phyloP scores from a whole-genome alignment of 2,329 filamentous ascomycete genomes.

The Leptographium galeiforme region DNA sequence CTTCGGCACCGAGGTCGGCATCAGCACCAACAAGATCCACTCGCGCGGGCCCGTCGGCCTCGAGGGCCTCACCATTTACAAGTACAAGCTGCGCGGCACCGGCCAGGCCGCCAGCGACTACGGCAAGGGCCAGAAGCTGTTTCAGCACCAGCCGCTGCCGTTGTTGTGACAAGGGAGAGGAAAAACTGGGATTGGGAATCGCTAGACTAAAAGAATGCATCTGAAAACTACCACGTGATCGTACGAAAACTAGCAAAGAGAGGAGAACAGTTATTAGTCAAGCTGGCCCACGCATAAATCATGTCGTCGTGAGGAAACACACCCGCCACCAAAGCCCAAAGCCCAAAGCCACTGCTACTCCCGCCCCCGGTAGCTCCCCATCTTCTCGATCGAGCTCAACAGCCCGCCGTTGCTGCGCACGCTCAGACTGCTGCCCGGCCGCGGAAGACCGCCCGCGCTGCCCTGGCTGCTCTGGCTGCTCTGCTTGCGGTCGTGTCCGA shows the following conservation, averaged over 20 bases:
- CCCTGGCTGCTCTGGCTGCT: conserved; percentile 16
- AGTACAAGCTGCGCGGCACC: conserved; percentile 75
- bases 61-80: conserved; percentile 93
- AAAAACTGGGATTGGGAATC: no score
- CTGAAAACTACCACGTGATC: no score
- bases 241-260: not conserved
- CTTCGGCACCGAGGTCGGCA: conserved; percentile 95
- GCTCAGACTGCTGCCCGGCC: conserved; percentile 34
- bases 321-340: not conserved
- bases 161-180: conserved; percentile 21
- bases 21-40: conserved; percentile 98
- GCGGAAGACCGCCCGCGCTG: conserved; percentile 24
- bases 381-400: conserved; percentile 77
- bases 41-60: conserved; percentile 84
- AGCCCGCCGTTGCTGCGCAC: conserved; percentile 47
- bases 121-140: conserved; percentile 45
- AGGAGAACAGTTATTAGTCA: not conserved
- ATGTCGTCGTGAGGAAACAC: not conserved
- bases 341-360: conserved; percentile 12
- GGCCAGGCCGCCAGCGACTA: conserved; percentile 77
- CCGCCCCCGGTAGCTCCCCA: conserved; percentile 52
- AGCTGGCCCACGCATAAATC: not conserved
- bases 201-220: no score
- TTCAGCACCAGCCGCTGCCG: conserved; percentile 44
- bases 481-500: conserved; percentile 31